phyloP scores from a whole-genome alignment of 164 flowering plant species.

The Tetracentron sinense region DNA sequence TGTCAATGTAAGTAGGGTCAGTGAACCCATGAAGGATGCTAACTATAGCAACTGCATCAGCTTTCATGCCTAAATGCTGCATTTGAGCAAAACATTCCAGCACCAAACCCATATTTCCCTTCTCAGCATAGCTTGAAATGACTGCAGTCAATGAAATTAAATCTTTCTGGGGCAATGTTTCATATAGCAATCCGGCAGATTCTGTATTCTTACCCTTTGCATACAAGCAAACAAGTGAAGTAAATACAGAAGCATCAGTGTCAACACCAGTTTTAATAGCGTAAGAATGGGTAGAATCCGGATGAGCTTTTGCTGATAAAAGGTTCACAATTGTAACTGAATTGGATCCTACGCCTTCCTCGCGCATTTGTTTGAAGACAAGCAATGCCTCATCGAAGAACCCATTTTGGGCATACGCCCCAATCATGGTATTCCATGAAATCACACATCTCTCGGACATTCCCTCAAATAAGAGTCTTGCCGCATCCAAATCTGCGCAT shows the following conservation, averaged over 20 bases:
- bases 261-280: constrained; percentile 33
- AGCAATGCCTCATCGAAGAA: constrained; percentile 28
- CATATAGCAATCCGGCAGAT: constrained; percentile 30
- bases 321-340: constrained; percentile 38
- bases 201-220: constrained; percentile 22
- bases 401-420: constrained; percentile 36
- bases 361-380: constrained; percentile 31
- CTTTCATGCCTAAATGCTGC: constrained; percentile 24
- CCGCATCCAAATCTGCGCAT: constrained; percentile 31
- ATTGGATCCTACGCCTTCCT: constrained; percentile 18
- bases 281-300: constrained; percentile 28
- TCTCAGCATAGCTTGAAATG: constrained; percentile 35
- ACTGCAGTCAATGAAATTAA: constrained; percentile 37
- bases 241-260: constrained; percentile 27
- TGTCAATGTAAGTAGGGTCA: constrained; percentile 5
- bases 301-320: constrained; percentile 28
- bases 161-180: constrained; percentile 18
- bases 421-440: constrained; percentile 57
- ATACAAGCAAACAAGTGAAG: constrained; percentile 32
- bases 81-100: constrained; percentile 24
- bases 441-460: constrained; percentile 33
- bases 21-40: constrained; percentile 33
- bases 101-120: constrained; percentile 24
- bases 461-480: constrained; percentile 30
- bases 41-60: constrained; percentile 38